phyloP scores from a whole-genome alignment of 108 stramenopile genomes.

The Nitzschia putrida region DNA sequence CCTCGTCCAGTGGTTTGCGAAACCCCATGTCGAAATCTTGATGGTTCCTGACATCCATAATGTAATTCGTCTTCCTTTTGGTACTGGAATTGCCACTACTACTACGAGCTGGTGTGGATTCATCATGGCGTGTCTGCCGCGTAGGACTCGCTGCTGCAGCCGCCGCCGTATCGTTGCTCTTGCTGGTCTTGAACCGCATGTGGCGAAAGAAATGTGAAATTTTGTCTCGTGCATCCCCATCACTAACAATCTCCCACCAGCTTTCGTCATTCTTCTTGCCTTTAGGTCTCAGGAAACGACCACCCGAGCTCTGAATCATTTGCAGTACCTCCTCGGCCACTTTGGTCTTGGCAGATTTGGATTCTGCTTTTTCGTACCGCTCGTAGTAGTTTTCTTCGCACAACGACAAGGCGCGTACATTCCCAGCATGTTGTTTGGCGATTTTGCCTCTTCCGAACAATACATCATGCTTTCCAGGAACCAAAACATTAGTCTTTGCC shows the following conservation, averaged over 20 bases:
- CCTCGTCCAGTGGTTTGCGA: too few relatives aligned
- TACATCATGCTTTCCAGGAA: conserved; percentile 11
- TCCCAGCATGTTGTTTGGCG: not conserved
- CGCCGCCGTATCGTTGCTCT: not conserved
- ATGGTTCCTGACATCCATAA: too few relatives aligned
- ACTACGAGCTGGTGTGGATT: too few relatives aligned
- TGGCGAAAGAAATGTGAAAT: conserved; percentile 19
- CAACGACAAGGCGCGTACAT: conserved; percentile 4
- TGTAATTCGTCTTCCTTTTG: too few relatives aligned
- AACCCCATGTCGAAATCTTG: too few relatives aligned
- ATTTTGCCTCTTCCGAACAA: conserved; percentile 14
- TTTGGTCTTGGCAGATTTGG: conserved; percentile 13
- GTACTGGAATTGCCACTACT: too few relatives aligned
- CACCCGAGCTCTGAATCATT: conserved; percentile 2
- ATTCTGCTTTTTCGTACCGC: not conserved
- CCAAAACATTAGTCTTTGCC: not conserved
- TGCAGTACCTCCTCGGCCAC: not conserved
- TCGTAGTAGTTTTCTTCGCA: conserved; percentile 7
- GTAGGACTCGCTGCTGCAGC: too few relatives aligned
- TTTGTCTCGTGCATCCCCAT: conserved; percentile 20
- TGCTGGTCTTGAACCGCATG: conserved; percentile 12
- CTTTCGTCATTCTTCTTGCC: not conserved
- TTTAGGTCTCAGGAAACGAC: conserved; percentile 20
- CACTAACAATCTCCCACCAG: conserved; percentile 7
- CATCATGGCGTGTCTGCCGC: too few relatives aligned